Conservation (phyloP, 257 asterid species). For the Jaltomata sinuosa region DNA sequence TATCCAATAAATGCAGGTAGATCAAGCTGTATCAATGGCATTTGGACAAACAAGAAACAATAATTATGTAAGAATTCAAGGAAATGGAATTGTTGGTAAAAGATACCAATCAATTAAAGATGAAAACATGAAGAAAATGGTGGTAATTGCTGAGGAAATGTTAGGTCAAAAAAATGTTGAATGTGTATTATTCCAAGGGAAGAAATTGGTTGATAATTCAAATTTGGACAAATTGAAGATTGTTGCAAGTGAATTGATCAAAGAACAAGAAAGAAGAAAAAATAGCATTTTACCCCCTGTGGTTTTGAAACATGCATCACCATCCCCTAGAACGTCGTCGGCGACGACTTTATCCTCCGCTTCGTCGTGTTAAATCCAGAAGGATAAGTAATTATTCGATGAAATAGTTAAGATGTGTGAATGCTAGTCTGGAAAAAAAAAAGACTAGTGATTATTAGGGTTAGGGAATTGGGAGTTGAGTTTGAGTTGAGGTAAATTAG, state of each 20-base stretch:
- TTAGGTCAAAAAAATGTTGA: conserved; percentile 58
- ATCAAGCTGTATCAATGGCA: conserved; percentile 88
- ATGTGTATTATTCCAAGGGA: conserved; percentile 57
- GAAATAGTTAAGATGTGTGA: neutral
- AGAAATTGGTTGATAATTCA: conserved; percentile 39
- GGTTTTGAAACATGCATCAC: conserved; percentile 29
- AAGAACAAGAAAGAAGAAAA: conserved; percentile 60
- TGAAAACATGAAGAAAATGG: neutral
- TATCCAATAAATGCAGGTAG: conserved; percentile 39
- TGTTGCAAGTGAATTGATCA: conserved; percentile 41
- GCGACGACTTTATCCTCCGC: conserved; percentile 50
- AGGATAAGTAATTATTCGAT: neutral
- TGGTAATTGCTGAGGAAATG: conserved; percentile 34
- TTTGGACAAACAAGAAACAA: conserved; percentile 43
- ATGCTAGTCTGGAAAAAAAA: neutral
- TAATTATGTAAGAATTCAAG: conserved; percentile 69
- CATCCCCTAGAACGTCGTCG: conserved; percentile 55
- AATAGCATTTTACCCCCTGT: conserved; percentile 42
- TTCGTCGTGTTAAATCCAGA: conserved; percentile 21
- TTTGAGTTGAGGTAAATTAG: neutral
- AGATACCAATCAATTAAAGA: neutral
- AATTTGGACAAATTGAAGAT: conserved; percentile 49
- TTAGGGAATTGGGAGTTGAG: neutral
- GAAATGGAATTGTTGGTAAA: conserved; percentile 26
- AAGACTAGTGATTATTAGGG: neutral